Base-by-base conservation (phyloP, 2,329 filamentous ascomycete genomes). In the Exserohilum turcica region DNA sequence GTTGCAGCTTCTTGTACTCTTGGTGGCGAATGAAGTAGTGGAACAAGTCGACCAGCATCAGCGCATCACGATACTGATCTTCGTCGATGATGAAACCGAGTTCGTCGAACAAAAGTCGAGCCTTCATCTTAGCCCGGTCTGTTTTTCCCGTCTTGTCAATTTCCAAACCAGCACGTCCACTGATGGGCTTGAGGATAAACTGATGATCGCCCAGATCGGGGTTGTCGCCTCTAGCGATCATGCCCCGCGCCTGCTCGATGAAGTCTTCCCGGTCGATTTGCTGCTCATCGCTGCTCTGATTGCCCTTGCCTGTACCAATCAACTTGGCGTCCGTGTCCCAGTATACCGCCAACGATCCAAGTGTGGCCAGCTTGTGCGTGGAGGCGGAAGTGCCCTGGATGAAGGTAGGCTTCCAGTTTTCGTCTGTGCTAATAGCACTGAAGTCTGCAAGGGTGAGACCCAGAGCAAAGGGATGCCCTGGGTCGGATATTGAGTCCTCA, bases 41-140 rank as follows among this genome's bases (percentile, higher is more conserved):
- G 79, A 99, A 99, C 2, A 97, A 81, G 71, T 99, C 94, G 2
- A 97, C 90, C 80, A 99, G 90, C 94, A 99, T 99, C 53, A 99
- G 78, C 5, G 89, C 91, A 76, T 99, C 94, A 27, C 95, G 89
- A 71, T 99, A 99, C 73, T 99, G 94, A 61, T 97, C 86, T 61
- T 99, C 93, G 64, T 99, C 95, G 28, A 99, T 83, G n/a, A 97
- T 90, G 59, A 99, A 88, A 44, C 95, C 94, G 53, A 99, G 92
- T 70, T 99, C 95, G 69, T 99, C 93, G 65, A 99, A 99, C 1
- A 97, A 78, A 15, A 99, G 78, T 33, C 89, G 90, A 24, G 92
- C 91, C 75, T 97, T 97, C 78, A 94, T 87, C 68, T 93, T 94
- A 2, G 94, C 90, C 13, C 84, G 82, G 52, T 90, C 86, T 24